A percentile compares a stretch with the other conserved stretches of the same genome.
phyloP scores from a whole-genome alignment of 352 stramenopile species.

The Globisporangium cylindrosporum region DNA sequence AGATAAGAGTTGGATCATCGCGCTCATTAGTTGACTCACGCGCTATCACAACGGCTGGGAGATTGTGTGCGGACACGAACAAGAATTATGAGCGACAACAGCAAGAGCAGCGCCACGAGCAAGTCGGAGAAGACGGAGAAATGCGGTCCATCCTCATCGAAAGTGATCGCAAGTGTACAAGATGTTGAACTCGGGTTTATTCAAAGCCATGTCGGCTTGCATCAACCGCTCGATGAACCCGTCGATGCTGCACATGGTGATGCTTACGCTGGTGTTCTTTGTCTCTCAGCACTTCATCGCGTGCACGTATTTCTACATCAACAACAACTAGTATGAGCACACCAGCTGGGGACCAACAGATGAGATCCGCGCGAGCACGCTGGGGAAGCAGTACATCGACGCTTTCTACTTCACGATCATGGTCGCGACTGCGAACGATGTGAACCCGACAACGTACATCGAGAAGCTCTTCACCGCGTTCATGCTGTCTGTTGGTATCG shows the following conservation, averaged over 20 bases:
- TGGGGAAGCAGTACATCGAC: conserved; percentile 51
- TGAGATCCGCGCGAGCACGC: conserved; percentile 27
- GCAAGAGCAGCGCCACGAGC: conserved; percentile 2
- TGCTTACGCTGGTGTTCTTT: conserved; percentile 64
- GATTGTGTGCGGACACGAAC: neutral
- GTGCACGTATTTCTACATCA: conserved; percentile 69
- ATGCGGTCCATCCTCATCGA: neutral
- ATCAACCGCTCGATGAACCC: conserved; percentile 68
- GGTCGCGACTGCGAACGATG: conserved; percentile 63
- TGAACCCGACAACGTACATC: conserved; percentile 44
- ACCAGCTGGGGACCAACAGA: conserved; percentile 44
- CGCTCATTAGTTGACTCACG: neutral
- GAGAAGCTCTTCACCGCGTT: conserved; percentile 63
- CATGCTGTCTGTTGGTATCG: conserved; percentile 75
- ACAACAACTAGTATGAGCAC: conserved; percentile 28
- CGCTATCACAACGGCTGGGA: neutral
- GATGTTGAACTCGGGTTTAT: conserved; percentile 47
- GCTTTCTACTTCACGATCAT: conserved; percentile 67
- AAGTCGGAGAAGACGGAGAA: neutral
- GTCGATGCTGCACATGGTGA: conserved; percentile 64
- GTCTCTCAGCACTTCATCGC: conserved; percentile 77
- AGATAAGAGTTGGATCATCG: neutral
- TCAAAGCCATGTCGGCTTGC: conserved; percentile 30
- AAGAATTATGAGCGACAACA: neutral
- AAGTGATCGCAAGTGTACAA: conserved; percentile 39